phyloP scores from a whole-genome alignment of 2,329 filamentous ascomycete genomes.

The Colletotrichum cereale region DNA sequence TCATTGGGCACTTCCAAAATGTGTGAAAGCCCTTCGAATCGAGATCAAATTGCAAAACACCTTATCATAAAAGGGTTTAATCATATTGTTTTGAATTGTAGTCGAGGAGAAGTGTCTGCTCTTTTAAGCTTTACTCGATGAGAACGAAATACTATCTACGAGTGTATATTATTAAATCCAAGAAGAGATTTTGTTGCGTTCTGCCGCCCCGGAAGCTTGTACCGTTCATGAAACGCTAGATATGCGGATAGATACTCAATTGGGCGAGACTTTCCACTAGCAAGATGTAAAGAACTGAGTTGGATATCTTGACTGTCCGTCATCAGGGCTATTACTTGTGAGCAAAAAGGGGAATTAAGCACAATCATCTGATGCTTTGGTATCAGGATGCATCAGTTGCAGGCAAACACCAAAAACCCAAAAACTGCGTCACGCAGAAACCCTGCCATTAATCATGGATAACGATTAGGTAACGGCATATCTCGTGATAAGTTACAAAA shows the following conservation, averaged over 20 bases:
- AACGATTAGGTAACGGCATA: background rate
- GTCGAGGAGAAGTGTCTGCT: fast-evolving
- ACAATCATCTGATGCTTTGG: background rate
- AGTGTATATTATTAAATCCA: background rate
- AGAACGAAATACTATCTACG: background rate
- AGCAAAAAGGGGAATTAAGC: background rate
- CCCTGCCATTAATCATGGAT: background rate
- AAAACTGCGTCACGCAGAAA: background rate
- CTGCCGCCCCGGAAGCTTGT: background rate
- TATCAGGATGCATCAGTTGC: background rate
- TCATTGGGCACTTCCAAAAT: background rate
- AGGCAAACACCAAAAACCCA: background rate
- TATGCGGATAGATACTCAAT: too few relatives aligned
- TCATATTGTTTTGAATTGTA: background rate
- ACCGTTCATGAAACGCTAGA: too few relatives aligned
- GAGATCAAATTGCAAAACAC: background rate
- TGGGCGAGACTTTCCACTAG: too few relatives aligned
- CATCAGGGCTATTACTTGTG: background rate
- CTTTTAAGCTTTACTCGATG: background rate
- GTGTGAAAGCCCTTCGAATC: background rate
- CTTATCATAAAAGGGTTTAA: background rate
- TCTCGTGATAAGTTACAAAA: background rate
- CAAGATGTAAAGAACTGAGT: too few relatives aligned
- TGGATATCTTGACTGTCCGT: background rate
- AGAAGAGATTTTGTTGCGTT: background rate